Percentiles rank a stretch among this genome's conserved stretches.
These are phyloP conservation scores for Fabrea salina DNA, from an alignment of 169 alveolate species.

Conservation along the genomic window DNA sequence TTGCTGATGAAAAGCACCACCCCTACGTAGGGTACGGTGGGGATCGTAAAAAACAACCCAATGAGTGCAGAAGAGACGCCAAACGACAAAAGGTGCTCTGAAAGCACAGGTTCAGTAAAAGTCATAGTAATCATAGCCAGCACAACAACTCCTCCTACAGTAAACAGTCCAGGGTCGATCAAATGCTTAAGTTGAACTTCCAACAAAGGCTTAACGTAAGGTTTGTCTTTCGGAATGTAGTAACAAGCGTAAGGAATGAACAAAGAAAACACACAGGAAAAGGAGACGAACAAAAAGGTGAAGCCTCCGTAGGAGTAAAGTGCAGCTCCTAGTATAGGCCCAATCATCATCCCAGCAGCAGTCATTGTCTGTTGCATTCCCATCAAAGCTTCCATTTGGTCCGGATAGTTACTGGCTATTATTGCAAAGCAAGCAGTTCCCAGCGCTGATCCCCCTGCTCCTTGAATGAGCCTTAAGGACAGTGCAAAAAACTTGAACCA, in stretches of 20 bases:
- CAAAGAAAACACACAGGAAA: background rate
- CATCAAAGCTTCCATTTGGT: background rate
- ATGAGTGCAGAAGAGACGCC: background rate
- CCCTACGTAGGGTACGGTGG: background rate
- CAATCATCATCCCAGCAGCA: background rate
- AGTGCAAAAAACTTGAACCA: background rate
- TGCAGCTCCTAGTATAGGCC: slow-evolving; percentile 6
- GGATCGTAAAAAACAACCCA: background rate
- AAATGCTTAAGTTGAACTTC: background rate
- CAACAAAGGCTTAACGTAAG: background rate
- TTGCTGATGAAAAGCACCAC: background rate
- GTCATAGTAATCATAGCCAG: background rate
- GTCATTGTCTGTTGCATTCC: slow-evolving; percentile 9
- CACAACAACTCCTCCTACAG: background rate
- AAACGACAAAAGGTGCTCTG: background rate
- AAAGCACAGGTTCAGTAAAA: background rate
- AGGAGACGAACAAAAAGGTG: background rate
- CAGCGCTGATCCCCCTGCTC: slow-evolving; percentile 19
- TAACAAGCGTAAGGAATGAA: background rate
- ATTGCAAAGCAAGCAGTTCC: background rate
- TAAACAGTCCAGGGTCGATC: background rate
- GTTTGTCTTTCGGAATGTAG: background rate
- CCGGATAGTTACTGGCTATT: background rate
- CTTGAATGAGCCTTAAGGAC: background rate
- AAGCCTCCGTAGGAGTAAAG: background rate